Base-by-base conservation (phyloP, 805 yeast species). In the Candida orba region DNA sequence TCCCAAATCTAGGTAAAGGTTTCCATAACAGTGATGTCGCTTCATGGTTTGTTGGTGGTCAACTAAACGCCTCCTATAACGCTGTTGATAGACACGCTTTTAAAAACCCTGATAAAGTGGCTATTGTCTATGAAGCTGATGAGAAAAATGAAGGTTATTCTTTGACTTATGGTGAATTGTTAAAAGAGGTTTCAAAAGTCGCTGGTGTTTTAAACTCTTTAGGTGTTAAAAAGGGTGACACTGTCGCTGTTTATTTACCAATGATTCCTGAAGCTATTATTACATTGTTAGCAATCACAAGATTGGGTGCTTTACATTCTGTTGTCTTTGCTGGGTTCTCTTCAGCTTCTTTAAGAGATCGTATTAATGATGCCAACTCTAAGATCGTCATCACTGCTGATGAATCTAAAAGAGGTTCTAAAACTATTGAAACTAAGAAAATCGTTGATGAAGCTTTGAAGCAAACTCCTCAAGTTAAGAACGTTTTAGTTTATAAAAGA, bases 321-420 rank as follows among this genome's bases (percentile, higher is more conserved):
- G 93, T 84, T 32, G 82, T 85, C 29, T 85, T 85, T 68, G 95
- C 95, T 25, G 95, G 95, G 6, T 85, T 85, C 64, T 83, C 95
- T 25, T 82, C 96, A 27, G 91, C 95, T 35, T 90, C 97, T 14
- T 78, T 93, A 60, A 76, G 76, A 58, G 98, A 91, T 69, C 81
- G 99, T 65, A 82, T 90, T 53, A 74, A 75, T 48, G 96, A 93
- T 65, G 93, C 90, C 33, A 66, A 74, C 53, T 81, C 87, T 36
- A 80, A 75, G 58, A 75, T 82, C 35, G 81, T 85, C 46, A 76
- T 85, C 60, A 85, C 95, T 48, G 74, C 87, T 48, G 93, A 85
- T 67, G 93, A 85, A 65, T 81, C 86, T 49, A 76, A 77, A 62
- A 76, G 95, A 67, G 95, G 93, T 57, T 90, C 91, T 44, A 84